Base-by-base conservation (phyloP, 768 basidiomycete genomes). In the Lactarius evosmus region DNA sequence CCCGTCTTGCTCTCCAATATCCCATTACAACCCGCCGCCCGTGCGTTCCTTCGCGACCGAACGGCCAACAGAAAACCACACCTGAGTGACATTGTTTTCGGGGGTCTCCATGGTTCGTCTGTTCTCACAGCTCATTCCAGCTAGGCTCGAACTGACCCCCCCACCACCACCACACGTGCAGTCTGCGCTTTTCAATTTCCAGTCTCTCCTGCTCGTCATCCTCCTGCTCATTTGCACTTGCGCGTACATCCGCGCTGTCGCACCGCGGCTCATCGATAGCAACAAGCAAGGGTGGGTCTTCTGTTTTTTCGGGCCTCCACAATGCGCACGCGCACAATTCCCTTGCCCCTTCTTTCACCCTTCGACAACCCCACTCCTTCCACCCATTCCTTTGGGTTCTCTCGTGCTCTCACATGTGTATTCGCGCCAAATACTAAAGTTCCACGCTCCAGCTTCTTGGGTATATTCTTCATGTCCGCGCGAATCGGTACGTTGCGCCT, bases 101-200 rank as follows among this genome's bases (percentile, higher is more conserved):
- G 12, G 12, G 3, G 1, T 14, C 32, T 14, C 14, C 17, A 61
- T 62, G 61, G 61, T 56, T 29, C 29, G 61, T 62, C 29, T 36
- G 1, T 22, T 36, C 29, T 27, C 29, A 34, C 27, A 46, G 22
- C 6, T 12, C 14, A 7, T 17, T 46, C 46, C 12, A 6, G 22
- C 25, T 14, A 32, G 29, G 29, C 9, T 32, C 19, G 51, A 32
- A 32, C 27, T 52, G 19, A 19, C 44, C 0, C 9, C 3, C 12
- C 5, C 22, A 38, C 44, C 22, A 46, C 17, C 4, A n/a, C 17
- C 17, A 32, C 14, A 29, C 36, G 12, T 7, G 7, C 72, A 90
- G 88, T 95, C 96, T 32, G 97, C 97, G 2, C 83, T 99, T 27
- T 98, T 98, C 86, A 96, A 98, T 78, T 99, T 99, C 73, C 89